phyloP scores from a whole-genome alignment of 352 stramenopile genomes.

The Blastocystis hominis region DNA sequence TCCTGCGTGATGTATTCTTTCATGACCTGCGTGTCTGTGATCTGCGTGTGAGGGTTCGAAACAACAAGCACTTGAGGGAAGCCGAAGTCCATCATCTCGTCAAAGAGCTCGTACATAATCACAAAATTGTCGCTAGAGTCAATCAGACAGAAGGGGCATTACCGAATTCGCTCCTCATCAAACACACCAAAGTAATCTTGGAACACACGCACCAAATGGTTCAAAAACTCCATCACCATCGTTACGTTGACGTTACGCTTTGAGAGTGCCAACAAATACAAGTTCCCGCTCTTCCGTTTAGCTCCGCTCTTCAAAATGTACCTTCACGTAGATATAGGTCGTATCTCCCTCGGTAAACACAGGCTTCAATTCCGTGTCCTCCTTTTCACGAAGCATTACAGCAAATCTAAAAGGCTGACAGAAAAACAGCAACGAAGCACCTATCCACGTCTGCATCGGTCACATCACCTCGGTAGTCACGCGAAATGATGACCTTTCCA shows the following conservation, averaged over 20 bases:
- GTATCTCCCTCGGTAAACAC: constrained; percentile 80
- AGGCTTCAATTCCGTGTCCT: constrained; percentile 81
- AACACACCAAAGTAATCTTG: constrained; percentile 98
- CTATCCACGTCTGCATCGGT: constrained; percentile 79
- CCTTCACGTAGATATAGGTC: constrained; percentile 86
- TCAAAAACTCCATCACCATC: constrained; percentile 84
- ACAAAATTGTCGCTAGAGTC: constrained; percentile 88
- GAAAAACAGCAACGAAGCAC: constrained; percentile 45
- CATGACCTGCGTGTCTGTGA: constrained; percentile 75
- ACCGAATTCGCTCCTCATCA: constrained; percentile 93
- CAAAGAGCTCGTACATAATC: constrained; percentile 98
- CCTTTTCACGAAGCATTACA: constrained; percentile 81
- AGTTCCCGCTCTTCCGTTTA: constrained; percentile 82
- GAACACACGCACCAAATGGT: constrained; percentile 79
- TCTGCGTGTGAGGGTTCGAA: constrained; percentile 50
- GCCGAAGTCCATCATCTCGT: constrained; percentile 99
- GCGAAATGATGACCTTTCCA: constrained; percentile 95
- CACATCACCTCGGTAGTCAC: constrained; percentile 97
- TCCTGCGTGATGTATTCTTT: constrained; percentile 90
- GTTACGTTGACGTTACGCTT: constrained; percentile 96
- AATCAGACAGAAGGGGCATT: not conserved
- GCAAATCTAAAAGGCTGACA: constrained; percentile 66
- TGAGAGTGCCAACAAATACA: constrained; percentile 95
- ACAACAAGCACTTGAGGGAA: constrained; percentile 79
- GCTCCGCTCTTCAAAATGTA: constrained; percentile 58